Conservation (phyloP, 495 filamentous ascomycete species). For the Penicillium daleae region DNA sequence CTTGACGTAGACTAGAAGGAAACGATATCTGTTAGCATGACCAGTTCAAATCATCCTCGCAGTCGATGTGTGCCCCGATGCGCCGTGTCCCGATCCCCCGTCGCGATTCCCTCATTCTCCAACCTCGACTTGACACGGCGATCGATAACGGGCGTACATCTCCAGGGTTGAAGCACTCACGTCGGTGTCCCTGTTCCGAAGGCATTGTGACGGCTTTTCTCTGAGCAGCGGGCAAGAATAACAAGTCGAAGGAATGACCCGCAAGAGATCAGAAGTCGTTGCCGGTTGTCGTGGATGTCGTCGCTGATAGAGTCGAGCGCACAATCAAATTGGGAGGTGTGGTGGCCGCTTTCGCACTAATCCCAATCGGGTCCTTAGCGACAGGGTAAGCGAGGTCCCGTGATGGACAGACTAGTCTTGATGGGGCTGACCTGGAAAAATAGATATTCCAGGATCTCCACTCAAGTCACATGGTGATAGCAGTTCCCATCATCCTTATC, state of each 20-base stretch:
- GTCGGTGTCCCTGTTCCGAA: constrained; percentile 81
- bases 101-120: not conserved
- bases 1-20: constrained; percentile 84
- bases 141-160: constrained; percentile 14
- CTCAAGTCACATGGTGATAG: constrained; percentile 2
- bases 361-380: constrained; percentile 46
- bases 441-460: constrained; percentile 9
- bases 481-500: not conserved
- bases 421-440: constrained; percentile 23
- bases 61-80: constrained; percentile 18
- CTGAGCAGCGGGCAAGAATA: constrained; percentile 54
- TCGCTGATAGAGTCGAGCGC: constrained; percentile 50
- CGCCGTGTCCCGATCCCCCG: constrained; percentile 9
- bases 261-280: constrained; percentile 52
- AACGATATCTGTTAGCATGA: constrained; percentile 42
- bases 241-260: constrained; percentile 55
- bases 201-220: constrained; percentile 69
- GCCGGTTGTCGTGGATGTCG: constrained; percentile 55
- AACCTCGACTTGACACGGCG: constrained; percentile 16
- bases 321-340: constrained; percentile 53
- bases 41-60: constrained; percentile 18
- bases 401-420: constrained; percentile 33
- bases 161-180: constrained; percentile 58
- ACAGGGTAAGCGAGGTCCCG: constrained; percentile 50
- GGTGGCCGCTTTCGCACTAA: constrained; percentile 46